A percentile compares a stretch with the other conserved stretches of the same genome.
These are phyloP conservation scores for Aspergillus fijiensis DNA, from an alignment of 2,329 filamentous ascomycete genomes.

Conservation along the genomic window DNA sequence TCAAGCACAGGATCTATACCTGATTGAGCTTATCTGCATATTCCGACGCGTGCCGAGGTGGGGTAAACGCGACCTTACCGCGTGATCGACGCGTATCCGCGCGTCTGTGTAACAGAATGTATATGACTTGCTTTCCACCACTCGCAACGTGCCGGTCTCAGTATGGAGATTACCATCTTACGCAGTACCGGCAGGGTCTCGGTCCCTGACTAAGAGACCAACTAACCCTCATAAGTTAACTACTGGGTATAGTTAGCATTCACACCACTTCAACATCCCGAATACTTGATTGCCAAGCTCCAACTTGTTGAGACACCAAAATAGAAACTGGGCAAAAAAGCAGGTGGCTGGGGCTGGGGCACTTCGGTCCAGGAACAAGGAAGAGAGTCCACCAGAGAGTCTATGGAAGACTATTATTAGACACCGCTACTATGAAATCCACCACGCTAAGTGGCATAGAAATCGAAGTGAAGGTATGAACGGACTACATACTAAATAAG, in stretches of 20 bases:
- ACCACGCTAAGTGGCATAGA: neutral
- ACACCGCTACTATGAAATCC: neutral
- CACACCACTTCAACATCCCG: no score
- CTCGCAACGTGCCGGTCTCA: neutral
- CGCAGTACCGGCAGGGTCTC: neutral
- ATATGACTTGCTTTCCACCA: neutral
- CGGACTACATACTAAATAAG: no score
- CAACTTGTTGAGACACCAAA: neutral
- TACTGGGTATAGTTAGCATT: no score
- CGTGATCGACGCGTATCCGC: slow-evolving; percentile 21
- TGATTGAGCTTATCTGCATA: slow-evolving; percentile 5
- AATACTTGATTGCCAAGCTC: no score
- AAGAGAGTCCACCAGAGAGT: neutral
- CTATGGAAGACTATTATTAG: neutral
- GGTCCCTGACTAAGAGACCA: slow-evolving; percentile 6
- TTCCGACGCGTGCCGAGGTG: slow-evolving; percentile 18
- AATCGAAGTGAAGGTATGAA: neutral
- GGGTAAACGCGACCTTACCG: slow-evolving; percentile 22
- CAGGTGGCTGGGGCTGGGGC: slow-evolving; percentile 1
- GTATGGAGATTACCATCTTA: slow-evolving; percentile 1
- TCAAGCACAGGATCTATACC: no score
- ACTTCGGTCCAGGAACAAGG: neutral
- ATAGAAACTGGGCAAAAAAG: neutral
- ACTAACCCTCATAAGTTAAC: neutral
- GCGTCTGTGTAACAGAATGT: slow-evolving; percentile 23